Evolutionary conservation across 208 protist species (phyloP), one percentile per base, ranked within the genome.

Genomic region (Trypanosomatidae sp.): DNA sequence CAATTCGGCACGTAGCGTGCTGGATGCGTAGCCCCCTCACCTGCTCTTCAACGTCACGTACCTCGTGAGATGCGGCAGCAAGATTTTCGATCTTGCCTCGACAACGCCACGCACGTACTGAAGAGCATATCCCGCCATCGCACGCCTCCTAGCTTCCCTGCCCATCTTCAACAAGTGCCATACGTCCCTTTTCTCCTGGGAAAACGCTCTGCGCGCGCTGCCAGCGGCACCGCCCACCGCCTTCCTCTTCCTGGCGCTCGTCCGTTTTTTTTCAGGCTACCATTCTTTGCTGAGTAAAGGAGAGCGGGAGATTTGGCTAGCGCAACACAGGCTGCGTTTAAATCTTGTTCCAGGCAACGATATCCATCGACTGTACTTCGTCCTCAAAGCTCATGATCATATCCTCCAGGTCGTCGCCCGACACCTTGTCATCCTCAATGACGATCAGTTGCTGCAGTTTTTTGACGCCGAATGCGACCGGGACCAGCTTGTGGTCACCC

Each of bases 301-400:
- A 7, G n/a, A 36, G 15, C n/a, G 30, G 25, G 17, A 52, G 10
- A 10, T 22, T 5, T 1, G 52, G 5, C 3, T 43, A 9, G 9
- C 9, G 55, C n/a, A 7, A 7, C 55, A 44, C 8, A 46, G 19
- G 60, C 39, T 17, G 17, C 36, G 22, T 49, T 98, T 97, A 99
- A 60, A 99, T 89, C 86, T 99, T 99, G 85, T 98, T 98, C 94
- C 97, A 98, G 65, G 96, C 92, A 47, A 94, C 93, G 81, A 99
- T 95, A 81, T 98, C 96, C 79, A 98, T 92, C 66, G 90, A 97
- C 90, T 99, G 97, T 44, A 98, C 96, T 70, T 97, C 86, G 50
- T 99, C 94, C 85, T 98, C 96, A 70, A 98, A 94, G 60, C 71
- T 82, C 74, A 86, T 89, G 84, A 99, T 97, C 79, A 94, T 68